Conservation (phyloP, 176 grass and related monocot species). For the Bonia amplexicaulis region DNA sequence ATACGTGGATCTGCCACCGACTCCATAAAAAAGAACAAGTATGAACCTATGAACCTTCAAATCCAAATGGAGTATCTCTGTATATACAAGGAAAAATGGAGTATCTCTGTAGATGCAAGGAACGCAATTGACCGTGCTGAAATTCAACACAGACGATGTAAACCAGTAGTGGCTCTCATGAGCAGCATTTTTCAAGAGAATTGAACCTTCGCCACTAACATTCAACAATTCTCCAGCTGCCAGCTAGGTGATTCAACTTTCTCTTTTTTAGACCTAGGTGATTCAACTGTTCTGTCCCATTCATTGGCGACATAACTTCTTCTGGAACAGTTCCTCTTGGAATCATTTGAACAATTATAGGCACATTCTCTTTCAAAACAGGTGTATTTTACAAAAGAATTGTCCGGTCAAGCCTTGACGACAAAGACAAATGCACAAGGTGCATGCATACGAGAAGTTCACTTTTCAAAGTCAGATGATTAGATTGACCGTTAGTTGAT, state of each 20-base stretch:
- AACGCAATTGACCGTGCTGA: not conserved
- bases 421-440: not conserved
- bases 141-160: not conserved
- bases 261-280: no score
- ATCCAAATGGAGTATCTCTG: not conserved
- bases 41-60: not conserved
- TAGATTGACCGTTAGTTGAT: constrained; percentile 4
- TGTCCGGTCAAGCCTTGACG: not conserved
- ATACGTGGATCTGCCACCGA: no score
- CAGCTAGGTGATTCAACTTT: not conserved
- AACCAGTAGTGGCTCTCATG: not conserved
- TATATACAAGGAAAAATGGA: not conserved
- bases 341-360: not conserved
- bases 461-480: not conserved
- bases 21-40: no score
- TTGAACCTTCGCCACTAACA: not conserved
- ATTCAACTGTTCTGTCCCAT: not conserved
- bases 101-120: not conserved
- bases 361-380: not conserved
- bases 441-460: not conserved
- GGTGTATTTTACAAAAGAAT: not conserved
- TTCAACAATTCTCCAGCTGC: not conserved
- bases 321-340: no score
- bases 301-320: not conserved
- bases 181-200: not conserved